phyloP scores from a whole-genome alignment of 768 basidiomycete species.

The Auricularia cornea region DNA sequence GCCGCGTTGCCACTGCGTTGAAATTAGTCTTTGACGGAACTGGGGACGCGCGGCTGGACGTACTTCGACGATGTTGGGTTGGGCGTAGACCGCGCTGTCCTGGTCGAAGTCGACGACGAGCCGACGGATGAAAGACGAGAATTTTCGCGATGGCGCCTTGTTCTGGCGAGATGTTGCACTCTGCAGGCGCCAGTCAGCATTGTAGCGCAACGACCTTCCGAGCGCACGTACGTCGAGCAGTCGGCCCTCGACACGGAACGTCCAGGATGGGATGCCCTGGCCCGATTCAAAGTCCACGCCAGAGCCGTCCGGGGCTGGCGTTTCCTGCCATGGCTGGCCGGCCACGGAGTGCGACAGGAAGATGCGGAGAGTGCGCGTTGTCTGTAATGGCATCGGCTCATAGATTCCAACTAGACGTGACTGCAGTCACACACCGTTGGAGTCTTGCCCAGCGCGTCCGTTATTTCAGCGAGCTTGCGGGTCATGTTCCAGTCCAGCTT shows the following conservation, averaged over 20 bases:
- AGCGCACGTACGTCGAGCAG: slow-evolving; percentile 43
- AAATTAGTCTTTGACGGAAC: slow-evolving; percentile 35
- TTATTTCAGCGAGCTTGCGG: slow-evolving; percentile 82
- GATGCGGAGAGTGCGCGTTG: slow-evolving; percentile 72
- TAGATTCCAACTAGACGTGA: not conserved
- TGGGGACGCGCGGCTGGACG: slow-evolving; percentile 11
- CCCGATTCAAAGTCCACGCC: slow-evolving; percentile 66
- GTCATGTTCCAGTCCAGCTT: slow-evolving; percentile 93
- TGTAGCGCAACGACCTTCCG: slow-evolving; percentile 9
- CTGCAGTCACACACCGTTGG: slow-evolving; percentile 45
- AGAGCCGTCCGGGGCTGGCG: slow-evolving; percentile 22
- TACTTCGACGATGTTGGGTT: slow-evolving; percentile 88
- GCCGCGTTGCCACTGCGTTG: slow-evolving; percentile 25
- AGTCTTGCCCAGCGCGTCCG: slow-evolving; percentile 72
- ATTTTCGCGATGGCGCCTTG: slow-evolving; percentile 58
- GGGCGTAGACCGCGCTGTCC: slow-evolving; percentile 70
- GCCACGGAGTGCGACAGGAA: slow-evolving; percentile 86
- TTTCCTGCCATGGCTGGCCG: slow-evolving; percentile 73
- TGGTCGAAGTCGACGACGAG: slow-evolving; percentile 84
- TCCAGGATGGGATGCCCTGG: slow-evolving; percentile 85
- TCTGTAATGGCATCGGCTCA: slow-evolving; percentile 33
- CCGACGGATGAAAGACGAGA: slow-evolving; percentile 76
- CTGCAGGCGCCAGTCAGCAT: slow-evolving; percentile 23
- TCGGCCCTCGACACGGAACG: slow-evolving; percentile 78
- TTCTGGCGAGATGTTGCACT: slow-evolving; percentile 32